Evolutionary conservation across 768 basidiomycete species (phyloP).

Genomic region (Inosperma sp.): DNA sequence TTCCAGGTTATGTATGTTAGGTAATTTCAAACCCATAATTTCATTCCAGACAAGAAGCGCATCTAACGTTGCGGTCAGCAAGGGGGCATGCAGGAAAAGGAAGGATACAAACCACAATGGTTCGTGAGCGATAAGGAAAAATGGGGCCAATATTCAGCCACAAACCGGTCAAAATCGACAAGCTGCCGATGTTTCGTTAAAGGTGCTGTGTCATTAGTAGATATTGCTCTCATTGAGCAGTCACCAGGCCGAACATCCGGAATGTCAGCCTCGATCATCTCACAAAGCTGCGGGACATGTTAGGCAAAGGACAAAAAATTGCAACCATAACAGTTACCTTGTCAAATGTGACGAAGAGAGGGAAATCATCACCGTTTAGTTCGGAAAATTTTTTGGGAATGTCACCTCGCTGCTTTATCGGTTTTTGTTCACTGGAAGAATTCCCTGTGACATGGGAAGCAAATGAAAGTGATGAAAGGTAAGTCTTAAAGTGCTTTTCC

Average conservation of each 20-base stretch:
- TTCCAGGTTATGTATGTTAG: neutral
- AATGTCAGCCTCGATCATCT: constrained; percentile 48
- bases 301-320: neutral
- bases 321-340: constrained; percentile 28
- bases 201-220: neutral
- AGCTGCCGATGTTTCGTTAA: constrained; percentile 14
- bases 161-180: constrained; percentile 47
- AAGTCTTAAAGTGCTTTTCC: constrained; percentile 54
- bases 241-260: too few species aligned
- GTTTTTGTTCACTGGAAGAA: neutral
- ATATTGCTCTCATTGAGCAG: too few species aligned
- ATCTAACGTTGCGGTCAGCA: constrained; percentile 34
- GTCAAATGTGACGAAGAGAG: constrained; percentile 1
- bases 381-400: constrained; percentile 1
- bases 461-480: constrained; percentile 40
- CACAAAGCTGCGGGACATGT: constrained; percentile 38
- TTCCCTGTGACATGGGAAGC: neutral
- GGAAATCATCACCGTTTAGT: neutral
- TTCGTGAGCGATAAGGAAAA: constrained; percentile 41
- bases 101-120: neutral
- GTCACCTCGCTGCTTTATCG: neutral
- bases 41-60: constrained; percentile 61
- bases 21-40: constrained; percentile 48
- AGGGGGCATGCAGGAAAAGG: neutral
- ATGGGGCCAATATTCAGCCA: constrained; percentile 51